Base-by-base conservation (phyloP, 306 rosid genomes). In the Cucurbita pepo region DNA sequence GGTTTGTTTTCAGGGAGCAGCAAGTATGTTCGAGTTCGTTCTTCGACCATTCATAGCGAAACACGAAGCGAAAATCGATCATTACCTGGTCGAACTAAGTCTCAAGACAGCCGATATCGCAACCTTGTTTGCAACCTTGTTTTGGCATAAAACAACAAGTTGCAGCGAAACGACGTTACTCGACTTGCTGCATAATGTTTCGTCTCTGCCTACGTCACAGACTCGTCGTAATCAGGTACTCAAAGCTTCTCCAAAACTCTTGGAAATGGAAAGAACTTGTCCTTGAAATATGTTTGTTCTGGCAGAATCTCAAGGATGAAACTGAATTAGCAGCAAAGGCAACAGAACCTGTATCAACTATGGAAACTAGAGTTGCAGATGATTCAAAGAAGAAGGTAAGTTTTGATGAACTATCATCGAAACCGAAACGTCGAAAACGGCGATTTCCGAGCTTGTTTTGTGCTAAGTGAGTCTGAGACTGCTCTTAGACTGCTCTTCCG, bases 31-130 rank as follows among this genome's bases (percentile, higher is more conserved):
- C 4, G 41, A 25, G 62, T 53, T 72, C 34, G 65, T 81, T 37
- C 65, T 83, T 41, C 63, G 73, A 21, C 81, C 79, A 8, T 79
- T 77, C 18, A 56, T 79, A 73, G 62, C 41, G 2, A 52, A 60
- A 56, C 83, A 83, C 38, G 80, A 83, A 69, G 37, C 16, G 10
- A 82, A 80, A 19, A 83, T 83, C n/a, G 87, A 83, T 69, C 16
- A 59, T 4, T 65, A 43, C 40, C 65, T 81, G 48, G n/a, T 37
- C 47, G 82, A 78, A 53, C n/a, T 83, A 16, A 78, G 75, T 64
- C 50, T 50, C 0, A 83, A 56, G 75, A 40, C 77, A 7, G 71
- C 43, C 11, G 75, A 78, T 40, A n/a, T 78, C 48, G 77, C 75
- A 40, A 37, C 25, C 12, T 5, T 47, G 25, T 60, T 56, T 73